Evolutionary conservation across 129 eudicot species (phyloP).

Genomic region (Glebionis coronaria): DNA sequence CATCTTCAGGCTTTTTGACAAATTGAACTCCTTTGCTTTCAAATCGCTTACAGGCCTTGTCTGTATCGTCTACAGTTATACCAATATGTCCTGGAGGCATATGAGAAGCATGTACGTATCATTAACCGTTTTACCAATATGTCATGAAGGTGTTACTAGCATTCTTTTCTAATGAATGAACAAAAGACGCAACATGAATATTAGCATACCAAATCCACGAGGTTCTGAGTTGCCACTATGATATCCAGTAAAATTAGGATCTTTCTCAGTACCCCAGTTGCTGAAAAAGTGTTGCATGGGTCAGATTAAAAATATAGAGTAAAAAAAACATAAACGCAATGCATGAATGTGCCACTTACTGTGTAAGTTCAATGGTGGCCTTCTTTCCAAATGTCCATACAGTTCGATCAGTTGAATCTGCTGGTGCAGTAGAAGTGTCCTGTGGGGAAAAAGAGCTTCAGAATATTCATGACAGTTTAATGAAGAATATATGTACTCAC

Average conservation of each 20-base stretch:
- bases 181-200: not conserved
- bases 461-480: not conserved
- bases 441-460: constrained; percentile 16
- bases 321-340: not conserved
- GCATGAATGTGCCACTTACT: constrained; percentile 42
- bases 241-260: constrained; percentile 63
- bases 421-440: constrained; percentile 78
- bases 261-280: constrained; percentile 92
- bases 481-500: not conserved
- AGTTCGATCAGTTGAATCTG: constrained; percentile 70
- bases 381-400: constrained; percentile 75
- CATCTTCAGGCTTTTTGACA: constrained; percentile 94
- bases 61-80: constrained; percentile 83
- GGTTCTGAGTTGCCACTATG: constrained; percentile 94
- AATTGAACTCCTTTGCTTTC: constrained; percentile 60
- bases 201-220: constrained; percentile 75
- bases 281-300: constrained; percentile 35
- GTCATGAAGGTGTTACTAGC: not conserved
- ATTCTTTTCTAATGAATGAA: not conserved
- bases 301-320: not conserved
- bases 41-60: constrained; percentile 88
- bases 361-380: constrained; percentile 93
- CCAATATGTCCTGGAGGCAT: constrained; percentile 86
- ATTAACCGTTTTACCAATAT: not conserved
- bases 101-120: constrained; percentile 9